Evolutionary conservation across 805 yeast genomes (phyloP).

Genomic region (Yarrowia divulgata): DNA sequence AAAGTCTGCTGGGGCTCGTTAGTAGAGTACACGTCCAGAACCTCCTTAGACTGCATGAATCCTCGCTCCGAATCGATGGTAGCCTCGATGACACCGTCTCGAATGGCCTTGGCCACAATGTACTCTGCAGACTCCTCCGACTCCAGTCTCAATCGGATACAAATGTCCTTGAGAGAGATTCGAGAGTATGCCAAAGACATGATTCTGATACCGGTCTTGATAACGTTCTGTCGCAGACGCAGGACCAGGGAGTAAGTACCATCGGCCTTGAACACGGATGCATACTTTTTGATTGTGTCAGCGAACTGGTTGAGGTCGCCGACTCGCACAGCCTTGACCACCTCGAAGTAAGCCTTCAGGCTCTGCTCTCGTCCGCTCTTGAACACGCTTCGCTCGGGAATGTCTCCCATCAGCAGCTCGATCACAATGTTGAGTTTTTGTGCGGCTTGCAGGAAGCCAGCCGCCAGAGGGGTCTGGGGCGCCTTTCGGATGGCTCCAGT

Average conservation of each 20-base stretch:
- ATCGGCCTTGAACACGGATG: constrained; percentile 69
- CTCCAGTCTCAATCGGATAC: constrained; percentile 88
- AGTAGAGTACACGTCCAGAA: constrained; percentile 86
- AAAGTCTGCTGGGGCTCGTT: constrained; percentile 84
- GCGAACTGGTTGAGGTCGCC: constrained; percentile 89
- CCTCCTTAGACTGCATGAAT: constrained; percentile 87
- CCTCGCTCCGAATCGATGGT: constrained; percentile 89
- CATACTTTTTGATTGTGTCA: constrained; percentile 69
- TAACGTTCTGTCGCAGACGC: constrained; percentile 93
- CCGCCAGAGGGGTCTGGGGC: constrained; percentile 84
- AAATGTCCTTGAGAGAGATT: constrained; percentile 91
- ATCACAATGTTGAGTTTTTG: constrained; percentile 86
- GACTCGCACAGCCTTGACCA: constrained; percentile 87
- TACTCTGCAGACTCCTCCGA: constrained; percentile 96
- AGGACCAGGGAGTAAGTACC: constrained; percentile 83
- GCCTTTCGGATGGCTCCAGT: constrained; percentile 96
- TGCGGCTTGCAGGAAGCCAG: constrained; percentile 89
- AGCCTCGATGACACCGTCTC: constrained; percentile 98
- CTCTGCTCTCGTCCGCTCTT: constrained; percentile 63
- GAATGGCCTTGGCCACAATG: constrained; percentile 93
- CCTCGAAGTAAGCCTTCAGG: constrained; percentile 80
- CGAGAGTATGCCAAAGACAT: constrained; percentile 89
- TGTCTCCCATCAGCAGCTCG: constrained; percentile 94
- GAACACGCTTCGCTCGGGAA: constrained; percentile 87
- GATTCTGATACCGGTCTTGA: constrained; percentile 95